These are phyloP conservation scores for Apophysomyces ossiformis DNA, from an alignment of 371 early-diverging fungal genomes.

Conservation along the genomic window DNA sequence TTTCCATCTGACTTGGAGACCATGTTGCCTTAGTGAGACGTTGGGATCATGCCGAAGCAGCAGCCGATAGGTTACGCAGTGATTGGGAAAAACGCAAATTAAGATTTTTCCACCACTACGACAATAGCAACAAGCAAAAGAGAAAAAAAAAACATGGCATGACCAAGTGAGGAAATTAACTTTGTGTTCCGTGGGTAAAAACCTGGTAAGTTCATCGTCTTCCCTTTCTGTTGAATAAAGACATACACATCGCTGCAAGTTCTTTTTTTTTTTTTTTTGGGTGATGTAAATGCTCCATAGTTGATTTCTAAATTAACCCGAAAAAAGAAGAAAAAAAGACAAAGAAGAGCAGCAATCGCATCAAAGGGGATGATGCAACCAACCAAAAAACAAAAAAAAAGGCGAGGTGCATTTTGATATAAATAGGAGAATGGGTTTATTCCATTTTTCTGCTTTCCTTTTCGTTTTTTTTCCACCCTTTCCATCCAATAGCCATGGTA, in stretches of 20 bases:
- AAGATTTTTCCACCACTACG: too few species aligned
- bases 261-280: too few species aligned
- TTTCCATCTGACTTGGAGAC: too few species aligned
- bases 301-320: slow-evolving; percentile 8
- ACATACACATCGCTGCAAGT: background rate
- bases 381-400: background rate
- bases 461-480: background rate
- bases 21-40: too few species aligned
- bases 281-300: slow-evolving; percentile 4
- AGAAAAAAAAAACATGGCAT: slow-evolving; percentile 4
- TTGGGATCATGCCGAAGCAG: too few species aligned
- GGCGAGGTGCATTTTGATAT: slow-evolving; percentile 4
- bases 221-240: background rate
- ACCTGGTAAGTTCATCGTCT: background rate
- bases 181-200: background rate
- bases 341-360: background rate
- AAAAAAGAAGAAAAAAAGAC: background rate
- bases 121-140: background rate
- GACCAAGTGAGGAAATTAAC: background rate
- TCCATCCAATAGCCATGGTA: background rate
- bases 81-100: too few species aligned
- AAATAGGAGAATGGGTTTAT: background rate
- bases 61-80: too few species aligned
- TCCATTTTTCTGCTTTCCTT: background rate
- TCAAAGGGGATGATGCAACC: background rate